Evolutionary conservation across 352 stramenopile species (phyloP), one percentile per base, ranked within the genome.

Genomic region (Thalassiosira mediterranea): DNA sequence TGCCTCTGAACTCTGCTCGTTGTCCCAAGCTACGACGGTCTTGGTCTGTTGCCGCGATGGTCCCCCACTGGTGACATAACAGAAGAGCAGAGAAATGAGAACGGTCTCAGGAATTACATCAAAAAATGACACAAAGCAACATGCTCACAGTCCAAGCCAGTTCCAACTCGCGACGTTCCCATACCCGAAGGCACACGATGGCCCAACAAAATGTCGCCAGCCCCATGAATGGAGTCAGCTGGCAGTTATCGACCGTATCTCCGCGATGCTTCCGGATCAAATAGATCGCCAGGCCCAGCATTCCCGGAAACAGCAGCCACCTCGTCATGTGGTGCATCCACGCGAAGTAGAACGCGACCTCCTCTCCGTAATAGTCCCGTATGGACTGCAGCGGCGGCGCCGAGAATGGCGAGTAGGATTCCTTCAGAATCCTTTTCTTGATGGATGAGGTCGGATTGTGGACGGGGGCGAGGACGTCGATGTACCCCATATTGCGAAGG

Each of bases 271-370:
- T 68, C 49, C 81, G 48, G 38, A 86, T 60, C 7, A 84, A 13
- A 38, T 74, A 84, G 0, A 79, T 61, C 1, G 66, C 23, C 1
- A 86, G 40, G 19, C 83, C 83, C 23, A 88, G 29, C 25, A 89
- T 38, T 4, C 68, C 86, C 21, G 83, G 78, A 32, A 82, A 49
- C 3, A 59, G 17, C 7, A 85, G 72, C 77, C 83, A 91, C 21
- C 58, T 63, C 3, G 69, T 90, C 49, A 88, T 81, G 26, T 85
- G 77, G 60, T 88, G 51, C 85, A 94, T 86, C 87, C 89, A 94
- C 26, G 76, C 81, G 81, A 94, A 91, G 65, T 93, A 93, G 68
- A 93, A 89, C 25, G 76, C 85, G 44, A 91, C 72, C 47, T 64
- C 57, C 28, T 81, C 69, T 21, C 85, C 85, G 37, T 87, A 91